phyloP scores from a whole-genome alignment of 2,329 filamentous ascomycete genomes.

The Ambrosiella cleistominuta region DNA sequence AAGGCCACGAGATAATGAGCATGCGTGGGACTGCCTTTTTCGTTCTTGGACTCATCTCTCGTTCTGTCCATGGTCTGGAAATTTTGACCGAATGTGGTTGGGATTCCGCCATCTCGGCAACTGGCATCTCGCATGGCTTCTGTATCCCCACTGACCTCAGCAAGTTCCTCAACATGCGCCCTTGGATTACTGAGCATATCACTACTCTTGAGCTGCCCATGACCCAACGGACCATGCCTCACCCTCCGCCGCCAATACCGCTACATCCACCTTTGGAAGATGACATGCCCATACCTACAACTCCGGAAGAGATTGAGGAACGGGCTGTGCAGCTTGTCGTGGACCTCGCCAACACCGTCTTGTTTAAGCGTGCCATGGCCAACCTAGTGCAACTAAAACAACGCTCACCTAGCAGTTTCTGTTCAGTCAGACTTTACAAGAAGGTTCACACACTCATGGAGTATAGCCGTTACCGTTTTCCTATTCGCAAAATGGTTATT shows the following conservation, averaged over 20 bases:
- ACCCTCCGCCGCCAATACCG: conserved; percentile 19
- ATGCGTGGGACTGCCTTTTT: conserved; percentile 93
- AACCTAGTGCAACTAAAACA: conserved; percentile 68
- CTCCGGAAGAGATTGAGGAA: conserved; percentile 42
- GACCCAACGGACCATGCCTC: conserved; percentile 35
- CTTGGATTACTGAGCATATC: conserved; percentile 33
- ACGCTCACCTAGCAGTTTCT: conserved; percentile 58
- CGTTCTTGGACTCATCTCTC: conserved; percentile 77
- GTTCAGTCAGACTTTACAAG: conserved; percentile 60
- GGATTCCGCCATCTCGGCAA: conserved; percentile 74
- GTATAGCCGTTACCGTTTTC: conserved; percentile 73
- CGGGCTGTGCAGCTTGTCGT: conserved; percentile 72
- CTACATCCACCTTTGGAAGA: conserved; percentile 29
- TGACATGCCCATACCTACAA: conserved; percentile 8
- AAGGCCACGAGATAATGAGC: conserved; percentile 75
- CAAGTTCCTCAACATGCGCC: conserved; percentile 56
- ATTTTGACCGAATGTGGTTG: conserved; percentile 80
- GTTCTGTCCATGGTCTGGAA: conserved; percentile 80
- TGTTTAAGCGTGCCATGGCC: conserved; percentile 70
- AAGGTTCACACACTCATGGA: conserved; percentile 75
- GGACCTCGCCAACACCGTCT: conserved; percentile 81
- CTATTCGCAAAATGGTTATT: conserved; percentile 74
- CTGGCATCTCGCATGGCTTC: conserved; percentile 70
- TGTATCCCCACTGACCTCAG: conserved; percentile 68
- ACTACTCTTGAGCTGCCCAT: conserved; percentile 30